Conservation (phyloP, 345 rosid species). For the Dipteronia sinensis region DNA sequence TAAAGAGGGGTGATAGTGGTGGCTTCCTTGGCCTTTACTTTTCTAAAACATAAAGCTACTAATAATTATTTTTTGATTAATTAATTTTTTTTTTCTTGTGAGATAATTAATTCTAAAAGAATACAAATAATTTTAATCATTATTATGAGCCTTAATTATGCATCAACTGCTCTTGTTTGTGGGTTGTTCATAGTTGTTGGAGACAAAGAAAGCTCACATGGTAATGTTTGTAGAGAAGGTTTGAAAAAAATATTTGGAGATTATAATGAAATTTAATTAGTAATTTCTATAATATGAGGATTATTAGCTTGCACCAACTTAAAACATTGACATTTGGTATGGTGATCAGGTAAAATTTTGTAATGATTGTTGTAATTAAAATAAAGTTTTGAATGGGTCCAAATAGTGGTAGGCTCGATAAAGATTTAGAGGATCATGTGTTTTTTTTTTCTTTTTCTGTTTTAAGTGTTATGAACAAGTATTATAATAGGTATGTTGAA, state of each 20-base stretch:
- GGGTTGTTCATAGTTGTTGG: conserved; percentile 23
- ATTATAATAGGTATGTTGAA: too few species aligned
- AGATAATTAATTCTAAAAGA: not conserved
- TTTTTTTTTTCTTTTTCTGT: not conserved
- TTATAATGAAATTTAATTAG: too few species aligned
- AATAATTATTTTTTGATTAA: not conserved
- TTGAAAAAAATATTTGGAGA: not conserved
- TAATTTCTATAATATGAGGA: not conserved
- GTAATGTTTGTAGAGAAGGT: not conserved
- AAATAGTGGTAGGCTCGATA: not conserved
- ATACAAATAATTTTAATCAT: conserved; percentile 4
- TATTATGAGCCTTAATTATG: conserved; percentile 23
- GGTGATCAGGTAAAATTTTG: conserved; percentile 17
- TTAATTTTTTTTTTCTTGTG: not conserved
- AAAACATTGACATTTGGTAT: conserved; percentile 32
- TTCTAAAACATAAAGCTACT: conserved; percentile 49
- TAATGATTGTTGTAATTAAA: not conserved
- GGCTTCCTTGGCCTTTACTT: conserved; percentile 49
- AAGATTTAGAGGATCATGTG: not conserved
- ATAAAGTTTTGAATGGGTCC: not conserved
- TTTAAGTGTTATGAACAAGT: too few species aligned
- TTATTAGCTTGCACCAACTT: conserved; percentile 23
- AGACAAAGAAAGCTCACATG: conserved; percentile 27
- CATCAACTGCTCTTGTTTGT: conserved; percentile 18
- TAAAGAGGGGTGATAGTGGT: not conserved